Conservation (phyloP, 2,329 filamentous ascomycete genomes). For the Fusarium bulbicola region DNA sequence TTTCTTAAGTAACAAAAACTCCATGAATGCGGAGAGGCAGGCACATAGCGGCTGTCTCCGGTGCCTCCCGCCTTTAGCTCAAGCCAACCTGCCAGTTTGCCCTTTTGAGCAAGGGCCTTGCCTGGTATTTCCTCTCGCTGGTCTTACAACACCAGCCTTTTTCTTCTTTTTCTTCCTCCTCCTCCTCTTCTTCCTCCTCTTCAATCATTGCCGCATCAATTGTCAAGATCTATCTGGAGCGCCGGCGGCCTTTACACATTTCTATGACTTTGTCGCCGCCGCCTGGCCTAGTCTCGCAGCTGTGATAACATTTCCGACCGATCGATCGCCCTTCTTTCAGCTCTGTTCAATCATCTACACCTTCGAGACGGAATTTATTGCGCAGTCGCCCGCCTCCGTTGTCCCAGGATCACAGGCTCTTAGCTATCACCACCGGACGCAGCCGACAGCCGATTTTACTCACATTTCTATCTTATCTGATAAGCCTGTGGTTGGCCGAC, state of each 20-base stretch:
- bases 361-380: not conserved
- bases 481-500: slow-evolving; percentile 17
- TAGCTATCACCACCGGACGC: slow-evolving; percentile 21
- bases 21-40: not conserved
- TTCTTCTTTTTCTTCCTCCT: not conserved
- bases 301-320: not conserved
- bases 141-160: not conserved
- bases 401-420: not conserved
- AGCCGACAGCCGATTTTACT: slow-evolving; percentile 32
- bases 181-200: not conserved
- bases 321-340: not conserved
- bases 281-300: not conserved
- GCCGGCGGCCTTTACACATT: not conserved
- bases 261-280: not conserved
- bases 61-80: slow-evolving; percentile 14
- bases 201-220: not conserved
- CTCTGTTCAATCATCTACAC: not conserved
- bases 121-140: not conserved
- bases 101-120: not conserved
- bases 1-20: slow-evolving; percentile 1
- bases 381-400: slow-evolving; percentile 34
- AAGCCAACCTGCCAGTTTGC: not conserved
- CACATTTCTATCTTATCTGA: slow-evolving; percentile 29
- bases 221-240: not conserved
- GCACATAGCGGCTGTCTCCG: not conserved